These are phyloP conservation scores for Alternaria sp. DNA, from an alignment of 2,329 filamentous ascomycete genomes.

Conservation along the genomic window DNA sequence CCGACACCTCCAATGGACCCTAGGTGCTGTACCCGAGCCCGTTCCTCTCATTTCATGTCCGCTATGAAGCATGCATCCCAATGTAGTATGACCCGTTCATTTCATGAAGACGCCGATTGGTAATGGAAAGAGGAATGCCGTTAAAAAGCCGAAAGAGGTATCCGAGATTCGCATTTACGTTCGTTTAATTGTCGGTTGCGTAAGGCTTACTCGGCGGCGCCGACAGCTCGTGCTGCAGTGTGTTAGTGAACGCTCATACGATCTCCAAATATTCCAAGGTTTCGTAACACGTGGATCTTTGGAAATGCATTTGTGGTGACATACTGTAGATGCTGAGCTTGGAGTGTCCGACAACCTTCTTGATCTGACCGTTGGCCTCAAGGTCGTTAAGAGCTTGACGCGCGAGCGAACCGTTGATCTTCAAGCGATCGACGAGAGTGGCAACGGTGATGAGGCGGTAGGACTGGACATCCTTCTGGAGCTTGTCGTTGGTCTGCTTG, in stretches of 20 bases:
- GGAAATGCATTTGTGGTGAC: slow-evolving; percentile 44
- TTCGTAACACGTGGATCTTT: neutral
- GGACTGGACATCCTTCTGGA: slow-evolving; percentile 99
- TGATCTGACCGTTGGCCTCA: slow-evolving; percentile 98
- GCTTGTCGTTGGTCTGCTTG: slow-evolving; percentile 96
- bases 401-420: slow-evolving; percentile 99
- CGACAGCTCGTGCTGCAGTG: slow-evolving; percentile 45
- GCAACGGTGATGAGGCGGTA: slow-evolving; percentile 99
- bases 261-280: neutral
- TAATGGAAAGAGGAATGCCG: slow-evolving; percentile 45
- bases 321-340: slow-evolving; percentile 98
- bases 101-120: slow-evolving; percentile 44
- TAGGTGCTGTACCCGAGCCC: slow-evolving; percentile 33
- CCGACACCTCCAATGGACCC: slow-evolving; percentile 34
- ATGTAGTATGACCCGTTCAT: slow-evolving; percentile 38
- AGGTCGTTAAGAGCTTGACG: slow-evolving; percentile 87
- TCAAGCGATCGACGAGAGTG: slow-evolving; percentile 98
- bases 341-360: slow-evolving; percentile 95
- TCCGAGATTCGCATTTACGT: slow-evolving; percentile 33
- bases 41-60: slow-evolving; percentile 41
- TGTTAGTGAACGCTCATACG: slow-evolving; percentile 20
- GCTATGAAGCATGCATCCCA: slow-evolving; percentile 39
- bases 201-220: slow-evolving; percentile 44
- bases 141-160: slow-evolving; percentile 40
- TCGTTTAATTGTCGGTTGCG: slow-evolving; percentile 24